Conservation (phyloP, 345 rosid species). For the Barbarea vulgaris region DNA sequence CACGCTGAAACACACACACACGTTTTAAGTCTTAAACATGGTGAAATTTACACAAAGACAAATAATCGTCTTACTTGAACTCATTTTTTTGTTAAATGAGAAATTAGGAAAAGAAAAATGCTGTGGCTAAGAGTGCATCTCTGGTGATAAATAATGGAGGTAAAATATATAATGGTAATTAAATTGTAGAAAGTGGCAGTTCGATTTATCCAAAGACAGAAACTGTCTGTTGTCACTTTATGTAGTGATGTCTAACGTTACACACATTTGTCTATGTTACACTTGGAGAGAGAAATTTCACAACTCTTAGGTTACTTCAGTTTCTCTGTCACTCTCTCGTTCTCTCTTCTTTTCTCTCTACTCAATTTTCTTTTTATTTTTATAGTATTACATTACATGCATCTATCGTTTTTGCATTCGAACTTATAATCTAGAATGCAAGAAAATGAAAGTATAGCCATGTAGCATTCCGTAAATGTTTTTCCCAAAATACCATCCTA, state of each 20-base stretch:
- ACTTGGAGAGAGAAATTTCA: slow-evolving; percentile 43
- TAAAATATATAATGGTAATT: slow-evolving; percentile 28
- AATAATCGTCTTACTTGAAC: background rate
- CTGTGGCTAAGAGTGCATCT: slow-evolving; percentile 14
- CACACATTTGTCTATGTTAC: slow-evolving; percentile 42
- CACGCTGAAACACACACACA: too few relatives aligned
- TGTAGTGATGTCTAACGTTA: slow-evolving; percentile 44
- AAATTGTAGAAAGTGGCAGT: slow-evolving; percentile 43
- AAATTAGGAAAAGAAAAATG: background rate
- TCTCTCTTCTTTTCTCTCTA: background rate
- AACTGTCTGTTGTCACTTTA: slow-evolving; percentile 43
- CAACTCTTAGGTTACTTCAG: slow-evolving; percentile 43
- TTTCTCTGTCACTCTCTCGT: slow-evolving; percentile 31
- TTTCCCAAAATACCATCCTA: background rate
- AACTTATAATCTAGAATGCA: background rate
- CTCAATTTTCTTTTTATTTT: background rate
- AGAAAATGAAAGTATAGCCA: background rate
- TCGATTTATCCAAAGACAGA: slow-evolving; percentile 42
- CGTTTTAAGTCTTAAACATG: background rate
- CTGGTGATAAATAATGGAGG: slow-evolving; percentile 34
- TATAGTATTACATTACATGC: background rate
- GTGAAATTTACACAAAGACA: slow-evolving; percentile 1
- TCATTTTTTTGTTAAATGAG: background rate
- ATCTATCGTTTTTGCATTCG: background rate
- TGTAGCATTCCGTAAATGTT: background rate